phyloP scores from a whole-genome alignment of 257 asterid genomes.

The Oldenlandia corymbosa region DNA sequence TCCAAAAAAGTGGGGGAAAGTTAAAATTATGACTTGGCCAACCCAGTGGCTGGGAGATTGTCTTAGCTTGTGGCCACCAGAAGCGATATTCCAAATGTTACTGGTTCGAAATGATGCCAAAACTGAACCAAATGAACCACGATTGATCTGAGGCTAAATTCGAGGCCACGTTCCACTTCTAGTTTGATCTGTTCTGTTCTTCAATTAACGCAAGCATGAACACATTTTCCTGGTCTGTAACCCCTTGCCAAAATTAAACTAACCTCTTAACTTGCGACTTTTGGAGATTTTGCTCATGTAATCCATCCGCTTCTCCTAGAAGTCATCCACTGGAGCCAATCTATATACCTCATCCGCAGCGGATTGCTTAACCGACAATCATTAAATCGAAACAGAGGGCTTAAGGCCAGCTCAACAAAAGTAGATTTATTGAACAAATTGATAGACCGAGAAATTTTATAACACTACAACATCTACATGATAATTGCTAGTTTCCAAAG shows the following conservation, averaged over 20 bases:
- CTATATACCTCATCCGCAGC: background rate
- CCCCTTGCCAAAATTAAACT: too few relatives aligned
- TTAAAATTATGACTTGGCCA: background rate
- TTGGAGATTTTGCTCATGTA: too few relatives aligned
- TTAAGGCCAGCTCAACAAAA: background rate
- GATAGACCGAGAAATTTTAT: background rate
- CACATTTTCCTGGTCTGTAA: too few relatives aligned
- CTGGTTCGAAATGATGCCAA: background rate
- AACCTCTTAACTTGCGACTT: too few relatives aligned
- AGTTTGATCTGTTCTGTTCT: too few relatives aligned
- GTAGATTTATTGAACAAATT: background rate
- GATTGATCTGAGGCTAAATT: slow-evolving; percentile 8
- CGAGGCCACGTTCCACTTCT: slow-evolving; percentile 9
- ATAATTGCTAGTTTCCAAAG: background rate
- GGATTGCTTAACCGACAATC: background rate
- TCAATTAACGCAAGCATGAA: too few relatives aligned
- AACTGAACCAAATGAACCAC: background rate
- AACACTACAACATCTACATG: background rate
- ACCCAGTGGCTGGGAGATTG: background rate
- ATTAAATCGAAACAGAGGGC: background rate
- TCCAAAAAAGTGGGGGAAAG: background rate
- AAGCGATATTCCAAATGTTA: background rate
- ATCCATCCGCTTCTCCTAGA: too few relatives aligned
- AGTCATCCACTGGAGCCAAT: too few relatives aligned
- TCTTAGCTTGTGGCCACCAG: background rate